These are phyloP conservation scores for Auricularia auricula-judae DNA, from an alignment of 768 basidiomycete species.

Conservation along the genomic window DNA sequence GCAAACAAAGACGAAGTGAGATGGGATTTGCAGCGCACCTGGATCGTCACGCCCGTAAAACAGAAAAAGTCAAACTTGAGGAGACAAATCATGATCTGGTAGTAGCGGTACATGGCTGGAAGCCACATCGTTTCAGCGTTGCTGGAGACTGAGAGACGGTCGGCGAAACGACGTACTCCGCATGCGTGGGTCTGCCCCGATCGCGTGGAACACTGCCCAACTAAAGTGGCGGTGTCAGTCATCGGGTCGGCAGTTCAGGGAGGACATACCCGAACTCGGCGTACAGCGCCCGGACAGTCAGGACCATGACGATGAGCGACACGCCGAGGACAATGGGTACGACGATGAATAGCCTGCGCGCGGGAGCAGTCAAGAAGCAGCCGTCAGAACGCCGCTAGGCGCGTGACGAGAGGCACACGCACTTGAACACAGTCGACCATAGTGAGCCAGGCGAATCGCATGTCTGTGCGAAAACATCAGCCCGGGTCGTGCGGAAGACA, in stretches of 20 bases:
- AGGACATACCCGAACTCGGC: constrained; percentile 70
- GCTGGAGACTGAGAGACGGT: not conserved
- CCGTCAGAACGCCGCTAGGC: not conserved
- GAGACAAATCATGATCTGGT: constrained; percentile 78
- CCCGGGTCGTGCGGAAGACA: constrained; percentile 27
- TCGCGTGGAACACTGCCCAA: constrained; percentile 86
- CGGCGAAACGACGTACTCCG: constrained; percentile 42
- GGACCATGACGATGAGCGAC: constrained; percentile 57
- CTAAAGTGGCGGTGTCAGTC: constrained; percentile 23
- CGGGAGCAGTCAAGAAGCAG: not conserved
- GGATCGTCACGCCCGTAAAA: constrained; percentile 81
- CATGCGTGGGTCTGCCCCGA: constrained; percentile 76
- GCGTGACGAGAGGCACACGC: not conserved
- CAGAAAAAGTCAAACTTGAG: constrained; percentile 87
- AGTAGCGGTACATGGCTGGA: constrained; percentile 78
- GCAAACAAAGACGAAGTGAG: not conserved
- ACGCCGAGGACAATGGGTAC: constrained; percentile 57
- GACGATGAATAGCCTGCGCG: constrained; percentile 51
- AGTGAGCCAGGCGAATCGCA: constrained; percentile 42
- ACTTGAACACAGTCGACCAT: constrained; percentile 38
- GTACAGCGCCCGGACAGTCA: constrained; percentile 60
- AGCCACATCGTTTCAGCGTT: not conserved
- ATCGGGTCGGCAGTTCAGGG: not conserved
- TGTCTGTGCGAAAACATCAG: constrained; percentile 23
- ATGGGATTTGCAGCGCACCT: constrained; percentile 31